Conservation (phyloP, 176 grass and related monocot species). For the Oryza brachyantha region DNA sequence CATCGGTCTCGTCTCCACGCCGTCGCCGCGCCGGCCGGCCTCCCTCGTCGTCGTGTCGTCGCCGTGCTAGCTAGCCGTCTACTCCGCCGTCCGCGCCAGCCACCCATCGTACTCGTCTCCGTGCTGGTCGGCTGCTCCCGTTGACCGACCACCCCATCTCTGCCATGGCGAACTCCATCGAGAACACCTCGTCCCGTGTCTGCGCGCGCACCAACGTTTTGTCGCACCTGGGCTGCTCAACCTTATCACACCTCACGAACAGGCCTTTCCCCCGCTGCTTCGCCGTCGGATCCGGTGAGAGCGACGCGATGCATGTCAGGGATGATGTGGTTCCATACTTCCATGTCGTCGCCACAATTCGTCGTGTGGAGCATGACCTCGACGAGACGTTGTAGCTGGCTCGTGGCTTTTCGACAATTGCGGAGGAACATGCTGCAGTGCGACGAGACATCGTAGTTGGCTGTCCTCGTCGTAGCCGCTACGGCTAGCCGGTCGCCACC, state of each 20-base stretch:
- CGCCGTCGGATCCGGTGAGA: background rate
- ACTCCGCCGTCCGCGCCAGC: too few species aligned
- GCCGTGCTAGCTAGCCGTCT: too few species aligned
- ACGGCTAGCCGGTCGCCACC: too few species aligned
- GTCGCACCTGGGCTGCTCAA: background rate
- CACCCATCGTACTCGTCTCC: too few species aligned
- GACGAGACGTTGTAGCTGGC: background rate
- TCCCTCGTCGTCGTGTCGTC: too few species aligned
- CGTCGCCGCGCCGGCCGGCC: too few species aligned
- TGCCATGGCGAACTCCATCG: slow-evolving; percentile 36
- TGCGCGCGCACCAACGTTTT: slow-evolving; percentile 12
- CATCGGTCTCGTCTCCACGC: too few species aligned
- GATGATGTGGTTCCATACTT: background rate
- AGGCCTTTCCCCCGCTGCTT: rapidly evolving
- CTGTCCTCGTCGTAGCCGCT: too few species aligned
- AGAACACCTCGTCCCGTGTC: background rate
- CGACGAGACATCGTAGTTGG: slow-evolving; percentile 35
- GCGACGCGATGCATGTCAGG: slow-evolving; percentile 12
- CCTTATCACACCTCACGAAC: background rate
- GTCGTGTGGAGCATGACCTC: background rate
- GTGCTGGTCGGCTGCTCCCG: slow-evolving; percentile 51
- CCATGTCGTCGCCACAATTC: background rate
- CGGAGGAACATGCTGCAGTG: slow-evolving; percentile 44
- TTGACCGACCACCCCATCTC: slow-evolving; percentile 73
- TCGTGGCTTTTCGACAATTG: background rate